A percentile compares a stretch with the other conserved stretches of the same genome.
Evolutionary conservation across 805 yeast species (phyloP).

Genomic region (Candida methanosorbosa): DNA sequence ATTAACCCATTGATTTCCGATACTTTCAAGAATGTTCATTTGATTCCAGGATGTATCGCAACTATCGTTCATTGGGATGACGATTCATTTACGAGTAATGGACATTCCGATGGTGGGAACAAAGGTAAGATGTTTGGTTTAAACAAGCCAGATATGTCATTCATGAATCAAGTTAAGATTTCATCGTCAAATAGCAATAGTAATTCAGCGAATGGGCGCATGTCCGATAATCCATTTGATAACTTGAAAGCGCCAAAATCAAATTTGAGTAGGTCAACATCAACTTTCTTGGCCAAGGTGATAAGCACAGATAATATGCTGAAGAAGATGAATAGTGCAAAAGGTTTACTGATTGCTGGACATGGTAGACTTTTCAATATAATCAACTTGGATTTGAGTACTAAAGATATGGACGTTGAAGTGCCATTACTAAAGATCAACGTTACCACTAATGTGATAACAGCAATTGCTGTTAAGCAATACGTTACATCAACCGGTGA

Average conservation of each 20-base stretch:
- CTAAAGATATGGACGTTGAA: slow-evolving; percentile 32
- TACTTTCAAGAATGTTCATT: slow-evolving; percentile 40
- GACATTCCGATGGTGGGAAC: slow-evolving; percentile 2
- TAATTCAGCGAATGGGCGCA: background rate
- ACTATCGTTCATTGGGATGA: slow-evolving; percentile 11
- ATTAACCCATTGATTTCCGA: slow-evolving; percentile 46
- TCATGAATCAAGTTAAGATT: slow-evolving; percentile 3
- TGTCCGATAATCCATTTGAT: slow-evolving; percentile 2
- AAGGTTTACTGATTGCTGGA: slow-evolving; percentile 31
- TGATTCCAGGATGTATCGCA: slow-evolving; percentile 46
- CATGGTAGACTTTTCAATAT: slow-evolving; percentile 44
- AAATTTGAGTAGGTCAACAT: slow-evolving; percentile 22
- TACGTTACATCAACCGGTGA: slow-evolving; percentile 17
- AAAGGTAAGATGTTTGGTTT: slow-evolving; percentile 4
- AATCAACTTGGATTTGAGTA: slow-evolving; percentile 27
- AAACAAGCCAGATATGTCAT: slow-evolving; percentile 1
- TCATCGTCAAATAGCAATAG: background rate
- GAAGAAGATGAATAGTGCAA: slow-evolving; percentile 19
- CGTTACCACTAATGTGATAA: slow-evolving; percentile 29
- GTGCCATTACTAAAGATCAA: slow-evolving; percentile 36
- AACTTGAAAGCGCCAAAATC: slow-evolving; percentile 21
- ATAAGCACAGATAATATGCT: slow-evolving; percentile 21
- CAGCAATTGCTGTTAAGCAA: slow-evolving; percentile 28
- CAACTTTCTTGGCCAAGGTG: slow-evolving; percentile 25
- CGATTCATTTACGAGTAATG: background rate